Evolutionary conservation across 495 filamentous ascomycete species (phyloP), one percentile per base, ranked within the genome.

Genomic region (Sordaria brevicollis): DNA sequence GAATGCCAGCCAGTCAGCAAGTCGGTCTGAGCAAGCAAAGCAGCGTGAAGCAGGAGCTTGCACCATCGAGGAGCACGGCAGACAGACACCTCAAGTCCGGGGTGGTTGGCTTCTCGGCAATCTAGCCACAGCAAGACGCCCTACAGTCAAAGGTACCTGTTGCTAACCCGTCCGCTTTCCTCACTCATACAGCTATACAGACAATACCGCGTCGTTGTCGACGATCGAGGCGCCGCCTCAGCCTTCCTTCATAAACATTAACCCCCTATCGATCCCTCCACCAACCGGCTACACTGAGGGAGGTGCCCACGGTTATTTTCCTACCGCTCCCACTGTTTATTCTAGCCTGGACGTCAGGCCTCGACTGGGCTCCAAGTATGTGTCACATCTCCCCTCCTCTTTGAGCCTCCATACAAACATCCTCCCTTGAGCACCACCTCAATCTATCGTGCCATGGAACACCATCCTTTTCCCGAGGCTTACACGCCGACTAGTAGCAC

Each of bases 311-410:
- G 84, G 82, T 72, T 84, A 83, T 72, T 78, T 74, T 19, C 73
- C 74, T 36, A 39, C 80, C 49, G 76, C 79, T 69, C 78, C 82
- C 73, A 81, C 81, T 71, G 70, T 82, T 70, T 84, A 78, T 71
- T 73, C 81, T 70, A 71, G 78, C 65, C 76, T 85, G 62, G 82
- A 85, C 79, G 80, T 82, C 75, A 82, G 82, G 79, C 75, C 80
- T 72, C 81, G 82, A 79, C 80, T 85, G 75, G 80, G 79, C 76
- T 83, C 81, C 72, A 84, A 79, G 83, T 85, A 83, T 73, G 83
- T 84, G 68, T 69, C 74, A 74, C 78, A 71, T 62, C 67, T 70
- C 71, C 25, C 29, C 67, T 62, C 41, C 9, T 65, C 67, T 39
- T 66, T 62, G 68, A 43, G 68, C 39, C 41, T 37, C 68, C 54